phyloP scores from a whole-genome alignment of 306 rosid genomes.

The Glycine soja region DNA sequence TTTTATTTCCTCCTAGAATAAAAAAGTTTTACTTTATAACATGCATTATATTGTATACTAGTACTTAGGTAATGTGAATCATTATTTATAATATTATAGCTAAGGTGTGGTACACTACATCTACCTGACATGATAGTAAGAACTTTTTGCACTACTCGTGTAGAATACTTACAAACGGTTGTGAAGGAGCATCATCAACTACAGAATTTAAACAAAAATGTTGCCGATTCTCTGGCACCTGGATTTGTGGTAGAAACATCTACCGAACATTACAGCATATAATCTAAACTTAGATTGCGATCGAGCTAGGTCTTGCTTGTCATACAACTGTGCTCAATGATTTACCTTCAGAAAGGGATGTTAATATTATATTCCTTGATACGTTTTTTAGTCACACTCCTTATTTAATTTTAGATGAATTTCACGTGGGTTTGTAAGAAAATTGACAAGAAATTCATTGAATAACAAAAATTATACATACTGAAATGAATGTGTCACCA shows the following conservation, averaged over 20 bases:
- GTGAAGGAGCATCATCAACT: not conserved
- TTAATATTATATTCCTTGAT: not conserved
- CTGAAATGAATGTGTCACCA: not conserved
- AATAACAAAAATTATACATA: not conserved
- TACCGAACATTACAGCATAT: slow-evolving; percentile 15
- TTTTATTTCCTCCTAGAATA: not conserved
- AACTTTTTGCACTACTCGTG: not conserved
- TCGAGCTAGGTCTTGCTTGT: not conserved
- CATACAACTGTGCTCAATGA: slow-evolving; percentile 25
- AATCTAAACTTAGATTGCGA: slow-evolving; percentile 11
- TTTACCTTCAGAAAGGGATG: not conserved
- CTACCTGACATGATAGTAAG: not conserved
- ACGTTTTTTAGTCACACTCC: not conserved
- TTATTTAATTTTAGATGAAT: not conserved
- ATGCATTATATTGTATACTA: slow-evolving; percentile 13
- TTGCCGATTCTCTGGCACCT: slow-evolving; percentile 1
- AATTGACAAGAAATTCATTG: not conserved
- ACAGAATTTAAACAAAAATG: not conserved
- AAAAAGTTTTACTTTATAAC: not conserved
- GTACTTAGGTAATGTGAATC: not conserved
- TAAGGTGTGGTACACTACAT: not conserved
- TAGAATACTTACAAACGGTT: not conserved
- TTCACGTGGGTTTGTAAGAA: not conserved
- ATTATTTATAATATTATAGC: not conserved
- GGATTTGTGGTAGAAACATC: slow-evolving; percentile 34